Conservation (phyloP, 495 filamentous ascomycete genomes). For the Elasticomyces elasticus region DNA sequence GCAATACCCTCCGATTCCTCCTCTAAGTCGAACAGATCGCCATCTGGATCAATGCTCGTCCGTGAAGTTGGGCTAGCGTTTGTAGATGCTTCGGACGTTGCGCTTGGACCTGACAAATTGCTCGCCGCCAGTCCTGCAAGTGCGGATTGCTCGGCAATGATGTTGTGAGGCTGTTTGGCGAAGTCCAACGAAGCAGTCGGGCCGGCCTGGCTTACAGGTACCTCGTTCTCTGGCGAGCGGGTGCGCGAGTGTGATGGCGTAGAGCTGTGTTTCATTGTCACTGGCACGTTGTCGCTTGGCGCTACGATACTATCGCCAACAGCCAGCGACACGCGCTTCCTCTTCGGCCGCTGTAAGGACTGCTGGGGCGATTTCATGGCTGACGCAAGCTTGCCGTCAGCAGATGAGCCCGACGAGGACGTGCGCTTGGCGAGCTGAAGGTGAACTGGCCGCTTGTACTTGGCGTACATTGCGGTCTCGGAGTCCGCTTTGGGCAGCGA, state of each 20-base stretch:
- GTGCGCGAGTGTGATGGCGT: constrained; percentile 19
- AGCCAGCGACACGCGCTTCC: constrained; percentile 19
- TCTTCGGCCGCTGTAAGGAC: constrained; percentile 1
- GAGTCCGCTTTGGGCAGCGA: constrained; percentile 3
- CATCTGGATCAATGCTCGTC: constrained; percentile 17
- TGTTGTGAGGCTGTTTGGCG: background rate
- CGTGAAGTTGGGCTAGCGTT: background rate
- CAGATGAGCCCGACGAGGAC: constrained; percentile 19
- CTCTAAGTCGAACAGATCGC: constrained; percentile 23
- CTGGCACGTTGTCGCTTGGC: constrained; percentile 18
- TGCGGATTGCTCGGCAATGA: background rate
- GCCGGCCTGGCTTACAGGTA: background rate
- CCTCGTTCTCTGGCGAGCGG: background rate
- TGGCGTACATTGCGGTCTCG: constrained; percentile 9
- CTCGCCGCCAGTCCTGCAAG: too few species aligned
- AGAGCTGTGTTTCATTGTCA: background rate
- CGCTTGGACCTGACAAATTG: too few species aligned
- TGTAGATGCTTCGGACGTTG: background rate
- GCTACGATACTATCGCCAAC: constrained; percentile 19
- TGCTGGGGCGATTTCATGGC: constrained; percentile 18
- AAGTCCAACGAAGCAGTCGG: background rate
- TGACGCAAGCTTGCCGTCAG: constrained; percentile 19
- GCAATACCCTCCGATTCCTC: background rate
- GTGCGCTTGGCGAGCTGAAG: constrained; percentile 10
- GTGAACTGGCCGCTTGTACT: constrained; percentile 11